Base-by-base conservation (phyloP, 345 rosid species). In the Eucalyptus shirleyi region DNA sequence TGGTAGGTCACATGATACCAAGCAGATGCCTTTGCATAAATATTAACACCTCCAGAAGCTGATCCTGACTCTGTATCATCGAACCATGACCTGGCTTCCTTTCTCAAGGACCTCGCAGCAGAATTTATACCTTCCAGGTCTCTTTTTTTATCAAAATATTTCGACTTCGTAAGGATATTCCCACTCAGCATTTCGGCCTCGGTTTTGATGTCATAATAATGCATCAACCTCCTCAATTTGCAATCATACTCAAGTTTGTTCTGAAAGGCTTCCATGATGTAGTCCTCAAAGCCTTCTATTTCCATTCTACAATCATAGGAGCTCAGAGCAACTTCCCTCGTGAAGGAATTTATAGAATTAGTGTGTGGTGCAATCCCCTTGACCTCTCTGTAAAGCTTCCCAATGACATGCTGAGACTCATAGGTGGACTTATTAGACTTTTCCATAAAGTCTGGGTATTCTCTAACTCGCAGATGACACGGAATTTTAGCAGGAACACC, bases 1-100 rank as follows among this genome's bases (percentile, higher is more conserved):
- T 96, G 99, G 89, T 96, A 96, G 2, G 98, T 96, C n/a, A 95
- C 99, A 88, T 96, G 69, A 90, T 96, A 96, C 96, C 98, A 96
- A 37, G 99, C 98, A 1, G 99, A 96, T 21, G 99, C 96, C 90
- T 94, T 95, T 24, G 96, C 95, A 26, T 91, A 88, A 32, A 59
- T 87, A 60, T 93, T 91, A 30, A 86, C 91, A 23, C 40, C 86
- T 9, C 62, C 89, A 34, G 85, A 87, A 87, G 91, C 89, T 32
- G 80, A 69, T n/a, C 80, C 80, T 9, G 82, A 69, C 80, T 32
- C 24, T 11, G 21, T 17, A 87, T 92, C 92, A 37, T 92, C 86
- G 90, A 95, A 93, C 95, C 95, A 95, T 11, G 89, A 49, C 91
- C 94, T 89, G 12, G 94, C 95, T 92, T 95, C 95, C 90, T 95